These are phyloP conservation scores for Irpex sp. DNA, from an alignment of 1,284 basidiomycete species.

Conservation along the genomic window DNA sequence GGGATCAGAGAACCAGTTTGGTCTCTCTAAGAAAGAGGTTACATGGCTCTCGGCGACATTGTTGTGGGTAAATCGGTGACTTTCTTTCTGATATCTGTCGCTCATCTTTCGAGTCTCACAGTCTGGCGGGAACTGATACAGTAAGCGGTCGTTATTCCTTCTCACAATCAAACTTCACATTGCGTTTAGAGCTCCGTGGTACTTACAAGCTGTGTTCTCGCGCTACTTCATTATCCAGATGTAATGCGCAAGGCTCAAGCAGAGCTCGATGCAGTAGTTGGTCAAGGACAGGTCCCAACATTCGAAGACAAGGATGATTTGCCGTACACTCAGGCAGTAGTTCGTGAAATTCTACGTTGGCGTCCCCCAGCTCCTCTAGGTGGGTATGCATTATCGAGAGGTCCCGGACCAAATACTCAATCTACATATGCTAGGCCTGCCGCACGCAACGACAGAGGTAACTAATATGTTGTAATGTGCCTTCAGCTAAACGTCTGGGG, in stretches of 20 bases:
- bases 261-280: constrained; percentile 4
- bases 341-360: constrained; percentile 3
- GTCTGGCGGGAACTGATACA: neutral
- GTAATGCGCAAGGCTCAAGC: constrained; percentile 3
- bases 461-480: neutral
- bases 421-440: neutral
- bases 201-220: neutral
- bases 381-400: neutral
- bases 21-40: neutral
- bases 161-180: neutral
- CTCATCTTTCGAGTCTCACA: neutral
- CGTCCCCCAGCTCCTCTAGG: neutral
- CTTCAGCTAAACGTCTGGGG: neutral
- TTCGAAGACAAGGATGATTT: neutral
- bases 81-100: neutral
- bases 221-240: constrained; percentile 3
- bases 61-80: neutral
- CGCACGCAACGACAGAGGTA: neutral
- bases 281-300: neutral
- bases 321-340: constrained; percentile 4
- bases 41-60: neutral
- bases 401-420: no score
- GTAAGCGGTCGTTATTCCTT: neutral
- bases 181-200: neutral
- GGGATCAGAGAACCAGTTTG: neutral